Conservation (phyloP, 805 yeast genomes). For the Limtongia smithiae region DNA sequence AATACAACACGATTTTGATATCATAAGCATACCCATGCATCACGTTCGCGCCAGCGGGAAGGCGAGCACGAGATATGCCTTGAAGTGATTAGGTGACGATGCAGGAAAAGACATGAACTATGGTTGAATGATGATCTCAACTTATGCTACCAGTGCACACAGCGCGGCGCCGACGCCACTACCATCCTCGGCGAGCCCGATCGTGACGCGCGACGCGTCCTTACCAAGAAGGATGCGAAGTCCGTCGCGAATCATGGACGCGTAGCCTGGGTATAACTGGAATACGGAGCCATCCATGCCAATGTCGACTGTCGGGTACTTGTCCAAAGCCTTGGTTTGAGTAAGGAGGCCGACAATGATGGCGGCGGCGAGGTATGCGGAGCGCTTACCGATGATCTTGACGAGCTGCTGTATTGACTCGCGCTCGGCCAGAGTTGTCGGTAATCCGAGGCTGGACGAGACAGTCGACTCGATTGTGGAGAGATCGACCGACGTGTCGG, state of each 20-base stretch:
- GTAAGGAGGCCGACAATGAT: slow-evolving; percentile 79
- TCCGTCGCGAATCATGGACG: slow-evolving; percentile 75
- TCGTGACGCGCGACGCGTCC: slow-evolving; percentile 66
- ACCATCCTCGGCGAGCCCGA: slow-evolving; percentile 89
- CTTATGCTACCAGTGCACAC: slow-evolving; percentile 57
- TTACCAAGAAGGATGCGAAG: slow-evolving; percentile 50
- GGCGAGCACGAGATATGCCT: not conserved
- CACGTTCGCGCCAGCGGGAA: too few species aligned
- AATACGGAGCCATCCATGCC: slow-evolving; percentile 96
- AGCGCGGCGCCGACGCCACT: slow-evolving; percentile 97
- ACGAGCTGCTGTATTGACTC: slow-evolving; percentile 66
- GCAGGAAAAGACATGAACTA: too few species aligned
- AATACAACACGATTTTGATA: too few species aligned
- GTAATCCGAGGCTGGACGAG: slow-evolving; percentile 54
- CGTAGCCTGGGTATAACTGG: slow-evolving; percentile 89
- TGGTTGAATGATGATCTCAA: too few species aligned
- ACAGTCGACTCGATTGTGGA: slow-evolving; percentile 48
- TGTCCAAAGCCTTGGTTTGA: slow-evolving; percentile 64
- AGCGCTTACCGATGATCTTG: slow-evolving; percentile 75
- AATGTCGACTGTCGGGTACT: slow-evolving; percentile 76
- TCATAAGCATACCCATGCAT: too few species aligned
- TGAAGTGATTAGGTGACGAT: slow-evolving; percentile 4
- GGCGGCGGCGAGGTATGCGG: slow-evolving; percentile 85
- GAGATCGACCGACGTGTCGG: slow-evolving; percentile 73
- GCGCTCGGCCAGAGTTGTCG: slow-evolving; percentile 64